Evolutionary conservation across 139 green algal genomes (phyloP), one percentile per base, ranked within the genome.

Genomic region (Chlorella sp.): DNA sequence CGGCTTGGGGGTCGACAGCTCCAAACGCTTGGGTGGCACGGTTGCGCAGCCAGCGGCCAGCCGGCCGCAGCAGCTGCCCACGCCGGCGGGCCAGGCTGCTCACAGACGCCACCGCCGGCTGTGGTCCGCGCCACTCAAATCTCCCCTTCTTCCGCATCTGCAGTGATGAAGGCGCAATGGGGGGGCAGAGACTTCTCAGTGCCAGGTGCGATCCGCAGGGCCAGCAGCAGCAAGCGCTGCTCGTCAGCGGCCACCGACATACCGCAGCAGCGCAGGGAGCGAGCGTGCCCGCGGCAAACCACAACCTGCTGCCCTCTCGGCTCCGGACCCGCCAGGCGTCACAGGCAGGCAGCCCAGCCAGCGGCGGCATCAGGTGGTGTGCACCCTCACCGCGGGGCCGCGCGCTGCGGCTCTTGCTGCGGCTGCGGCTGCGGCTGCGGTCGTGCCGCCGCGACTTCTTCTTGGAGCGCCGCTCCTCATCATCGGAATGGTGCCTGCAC

Each of bases 391-490:
- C 74, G 32, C 48, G n/a, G 1, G 19, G 5, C 17, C 56, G 77
- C 30, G 20, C 40, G 36, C 48, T 56, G 40, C 48, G 46, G 74
- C 74, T 43, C 40, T 64, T 64, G 77, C 77, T 83, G 77, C 58
- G 60, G 8, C 38, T 43, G 48, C 77, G 54, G 54, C 51, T 69
- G 51, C 24, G 76, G 54, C 40, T 64, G 48, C 62, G 62, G 44
- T 22, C 22, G 54, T 51, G 58, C 73, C 44, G 46, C 46, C 73
- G 73, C 51, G 51, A 60, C 60, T 83, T 64, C 77, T 83, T 83
- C 77, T 83, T 83, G 60, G 60, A 74, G 77, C 77, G 77, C 26
- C 77, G 77, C 38, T 83, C 77, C 5, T 83, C 77, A 3, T 83
- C 77, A 14, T 83, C 77, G 0, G 56, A 73, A 16, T 60, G 51